Base-by-base conservation (phyloP, 1,139 yeast genomes). In the Spathaspora sp. region DNA sequence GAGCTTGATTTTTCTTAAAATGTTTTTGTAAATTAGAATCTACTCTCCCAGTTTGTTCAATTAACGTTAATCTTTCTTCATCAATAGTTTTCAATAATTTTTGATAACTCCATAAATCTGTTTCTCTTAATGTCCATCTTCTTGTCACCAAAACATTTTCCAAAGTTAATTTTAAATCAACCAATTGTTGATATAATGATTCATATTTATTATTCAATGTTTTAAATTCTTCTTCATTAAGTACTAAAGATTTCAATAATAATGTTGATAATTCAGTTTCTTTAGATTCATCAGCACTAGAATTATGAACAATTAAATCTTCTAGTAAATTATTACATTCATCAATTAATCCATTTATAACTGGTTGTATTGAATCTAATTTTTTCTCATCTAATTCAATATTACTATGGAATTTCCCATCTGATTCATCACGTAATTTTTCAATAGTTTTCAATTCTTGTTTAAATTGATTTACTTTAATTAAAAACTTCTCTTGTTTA, bases 41-140 rank as follows among this genome's bases (percentile, higher is more conserved):
- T 16, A 42, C 41, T 10, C 43, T 39, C 5, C 16, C 39, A 7
- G 47, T 43, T 17, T 36, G 25, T 10, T 29, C 23, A 10, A 43
- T 31, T 11, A 62, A 50, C 5, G 75, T 69, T 7, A 82, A 73
- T 56, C 97, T 73, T 51, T 79, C 64, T 45, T 80, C 85, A 60
- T 91, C 97, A 52, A 91, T 83, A 48, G 76, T 78, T 57, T 83
- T 84, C 52, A 91, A 71, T 52, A 75, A 76, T 58, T 84, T 81
- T 64, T 90, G 96, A 63, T 87, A 91, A 45, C 78, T 77, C 67
- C 87, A 93, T 55, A 93, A 74, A 66, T 93, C 99, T 0, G 98
- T 93, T 60, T 90, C 96, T 60, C 99, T 81, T 67, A 93, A 74
- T 1, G 98, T 91, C 99, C 99, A 93, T 64, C 98, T 81, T 67